These are phyloP conservation scores for Fonsecaea nubica DNA, from an alignment of 2,329 filamentous ascomycete genomes.

Conservation along the genomic window DNA sequence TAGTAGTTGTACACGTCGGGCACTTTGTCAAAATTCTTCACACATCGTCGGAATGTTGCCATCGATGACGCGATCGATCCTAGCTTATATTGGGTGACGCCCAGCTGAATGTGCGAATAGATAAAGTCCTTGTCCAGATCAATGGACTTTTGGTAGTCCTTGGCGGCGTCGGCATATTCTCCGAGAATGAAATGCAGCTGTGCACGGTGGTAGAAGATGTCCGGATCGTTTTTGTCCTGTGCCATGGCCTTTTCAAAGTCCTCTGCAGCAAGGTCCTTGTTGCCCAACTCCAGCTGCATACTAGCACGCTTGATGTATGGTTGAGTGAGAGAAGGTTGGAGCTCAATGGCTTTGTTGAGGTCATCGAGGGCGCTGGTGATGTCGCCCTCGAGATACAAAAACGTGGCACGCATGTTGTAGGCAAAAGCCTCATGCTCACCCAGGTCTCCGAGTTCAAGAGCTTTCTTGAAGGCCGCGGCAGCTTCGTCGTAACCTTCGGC, in stretches of 20 bases:
- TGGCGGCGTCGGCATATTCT: constrained; percentile 90
- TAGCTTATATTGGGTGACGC: constrained; percentile 99
- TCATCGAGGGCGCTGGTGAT: constrained; percentile 82
- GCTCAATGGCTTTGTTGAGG: constrained; percentile 89
- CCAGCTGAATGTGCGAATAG: constrained; percentile 98
- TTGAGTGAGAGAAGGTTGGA: constrained; percentile 87
- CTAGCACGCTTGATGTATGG: constrained; percentile 99
- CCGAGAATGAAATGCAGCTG: constrained; percentile 98
- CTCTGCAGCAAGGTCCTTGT: constrained; percentile 81
- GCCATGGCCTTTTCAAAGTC: constrained; percentile 86
- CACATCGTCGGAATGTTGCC: constrained; percentile 95
- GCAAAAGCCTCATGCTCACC: constrained; percentile 86
- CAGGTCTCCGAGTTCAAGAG: constrained; percentile 79
- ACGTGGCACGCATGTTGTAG: constrained; percentile 96
- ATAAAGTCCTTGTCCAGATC: constrained; percentile 96
- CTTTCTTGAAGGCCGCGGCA: constrained; percentile 82
- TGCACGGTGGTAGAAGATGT: constrained; percentile 98
- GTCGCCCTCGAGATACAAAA: constrained; percentile 89
- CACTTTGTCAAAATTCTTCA: constrained; percentile 97
- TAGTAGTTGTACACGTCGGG: constrained; percentile 99
- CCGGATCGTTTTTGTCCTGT: constrained; percentile 86
- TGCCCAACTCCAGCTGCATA: constrained; percentile 92
- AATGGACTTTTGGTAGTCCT: constrained; percentile 99
- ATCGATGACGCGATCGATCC: constrained; percentile 96
- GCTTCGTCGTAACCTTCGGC: constrained; percentile 91